These are phyloP conservation scores for Diplodia scrobiculata DNA, from an alignment of 2,329 filamentous ascomycete species.

Conservation along the genomic window DNA sequence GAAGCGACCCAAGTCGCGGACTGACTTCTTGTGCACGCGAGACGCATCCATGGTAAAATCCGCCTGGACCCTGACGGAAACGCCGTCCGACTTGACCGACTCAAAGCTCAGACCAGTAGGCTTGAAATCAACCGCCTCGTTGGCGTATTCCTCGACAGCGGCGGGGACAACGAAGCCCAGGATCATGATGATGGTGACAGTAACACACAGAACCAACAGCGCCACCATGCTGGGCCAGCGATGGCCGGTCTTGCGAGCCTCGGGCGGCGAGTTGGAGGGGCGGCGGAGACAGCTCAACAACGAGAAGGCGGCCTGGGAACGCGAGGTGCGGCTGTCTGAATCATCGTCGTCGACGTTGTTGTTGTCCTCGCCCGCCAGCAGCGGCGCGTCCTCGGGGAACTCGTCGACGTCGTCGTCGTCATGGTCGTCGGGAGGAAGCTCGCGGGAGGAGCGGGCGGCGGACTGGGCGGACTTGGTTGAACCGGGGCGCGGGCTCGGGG, in stretches of 20 bases:
- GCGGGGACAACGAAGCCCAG: conserved; percentile 80
- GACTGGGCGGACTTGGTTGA: conserved; percentile 45
- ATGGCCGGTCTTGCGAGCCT: conserved; percentile 43
- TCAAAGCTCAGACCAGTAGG: conserved; percentile 83
- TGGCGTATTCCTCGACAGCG: conserved; percentile 80
- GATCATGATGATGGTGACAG: conserved; percentile 69
- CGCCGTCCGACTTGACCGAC: conserved; percentile 75
- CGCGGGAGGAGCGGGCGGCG: conserved; percentile 37
- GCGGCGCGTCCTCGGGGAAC: conserved; percentile 47
- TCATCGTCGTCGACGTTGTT: conserved; percentile 33
- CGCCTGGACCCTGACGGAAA: conserved; percentile 77
- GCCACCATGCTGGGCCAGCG: conserved; percentile 81
- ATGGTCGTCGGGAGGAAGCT: conserved; percentile 9
- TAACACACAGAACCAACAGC: conserved; percentile 64
- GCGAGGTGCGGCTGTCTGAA: conserved; percentile 28
- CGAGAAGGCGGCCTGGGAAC: conserved; percentile 42
- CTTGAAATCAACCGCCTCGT: conserved; percentile 77
- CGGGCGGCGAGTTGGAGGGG: conserved; percentile 31
- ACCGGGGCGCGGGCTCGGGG: conserved; percentile 43
- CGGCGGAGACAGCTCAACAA: conserved; percentile 42
- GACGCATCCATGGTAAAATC: conserved; percentile 78
- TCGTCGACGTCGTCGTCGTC: conserved; percentile 27
- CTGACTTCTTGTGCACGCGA: conserved; percentile 68
- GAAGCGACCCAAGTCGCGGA: conserved; percentile 74
- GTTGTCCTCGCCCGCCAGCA: conserved; percentile 42